Percentiles rank a stretch among this genome's conserved stretches.
Evolutionary conservation across 352 stramenopile species (phyloP).

Genomic region (Pythium aquatile): DNA sequence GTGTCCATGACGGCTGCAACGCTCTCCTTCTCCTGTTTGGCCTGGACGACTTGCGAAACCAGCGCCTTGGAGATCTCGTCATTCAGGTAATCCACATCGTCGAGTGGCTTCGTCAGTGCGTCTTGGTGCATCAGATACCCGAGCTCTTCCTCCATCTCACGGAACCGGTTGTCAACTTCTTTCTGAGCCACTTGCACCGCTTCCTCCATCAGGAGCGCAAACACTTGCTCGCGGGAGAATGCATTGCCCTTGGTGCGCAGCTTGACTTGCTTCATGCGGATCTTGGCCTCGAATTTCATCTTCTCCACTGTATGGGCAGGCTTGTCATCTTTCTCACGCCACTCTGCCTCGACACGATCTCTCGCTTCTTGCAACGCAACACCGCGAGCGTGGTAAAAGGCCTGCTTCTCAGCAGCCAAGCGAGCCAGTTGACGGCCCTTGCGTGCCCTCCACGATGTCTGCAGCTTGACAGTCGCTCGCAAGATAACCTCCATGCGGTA

Average conservation of each 20-base stretch:
- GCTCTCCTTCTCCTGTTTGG: conserved; percentile 49
- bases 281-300: conserved; percentile 94
- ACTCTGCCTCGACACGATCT: conserved; percentile 62
- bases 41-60: conserved; percentile 49
- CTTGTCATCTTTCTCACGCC: conserved; percentile 67
- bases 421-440: conserved; percentile 71
- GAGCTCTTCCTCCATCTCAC: conserved; percentile 85
- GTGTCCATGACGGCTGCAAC: conserved; percentile 49
- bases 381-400: conserved; percentile 88
- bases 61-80: conserved; percentile 67
- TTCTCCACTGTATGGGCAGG: conserved; percentile 77
- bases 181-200: conserved; percentile 72
- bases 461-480: conserved; percentile 73
- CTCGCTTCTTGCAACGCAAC: conserved; percentile 68
- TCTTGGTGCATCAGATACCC: conserved; percentile 58
- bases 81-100: conserved; percentile 57
- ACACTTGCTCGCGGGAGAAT: conserved; percentile 76
- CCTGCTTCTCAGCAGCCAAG: conserved; percentile 77
- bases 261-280: conserved; percentile 92
- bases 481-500: conserved; percentile 72
- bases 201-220: conserved; percentile 83
- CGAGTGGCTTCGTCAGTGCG: conserved; percentile 39
- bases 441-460: conserved; percentile 78
- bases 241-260: conserved; percentile 81
- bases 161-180: conserved; percentile 81